Conservation (phyloP, 2,329 filamentous ascomycete genomes). For the Penicillium sp. region DNA sequence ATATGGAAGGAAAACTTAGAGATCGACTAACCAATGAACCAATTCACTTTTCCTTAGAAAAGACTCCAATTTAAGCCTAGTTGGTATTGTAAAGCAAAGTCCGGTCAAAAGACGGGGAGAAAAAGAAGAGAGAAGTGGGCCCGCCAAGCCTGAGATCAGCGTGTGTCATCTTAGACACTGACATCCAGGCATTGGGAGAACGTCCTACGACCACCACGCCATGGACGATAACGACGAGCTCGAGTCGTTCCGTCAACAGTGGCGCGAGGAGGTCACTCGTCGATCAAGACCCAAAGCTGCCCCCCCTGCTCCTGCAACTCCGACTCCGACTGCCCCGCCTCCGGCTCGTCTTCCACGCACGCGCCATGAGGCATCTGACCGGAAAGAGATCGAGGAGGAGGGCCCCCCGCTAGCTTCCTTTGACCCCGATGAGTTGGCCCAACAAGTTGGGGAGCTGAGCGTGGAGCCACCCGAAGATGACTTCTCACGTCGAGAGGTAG, state of each 20-base stretch:
- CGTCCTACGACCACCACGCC: conserved; percentile 10
- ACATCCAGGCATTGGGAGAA: neutral
- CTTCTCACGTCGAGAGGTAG: conserved; percentile 31
- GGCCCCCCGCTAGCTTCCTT: conserved; percentile 25
- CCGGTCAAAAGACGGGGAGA: neutral
- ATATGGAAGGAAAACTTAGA: neutral
- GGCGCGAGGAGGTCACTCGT: conserved; percentile 73
- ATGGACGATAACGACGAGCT: conserved; percentile 65
- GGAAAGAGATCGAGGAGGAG: conserved; percentile 40
- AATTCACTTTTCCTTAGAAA: neutral
- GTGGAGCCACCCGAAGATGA: conserved; percentile 36
- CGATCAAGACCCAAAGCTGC: conserved; percentile 37
- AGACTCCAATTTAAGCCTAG: neutral
- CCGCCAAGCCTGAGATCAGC: neutral
- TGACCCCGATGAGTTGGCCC: conserved; percentile 33
- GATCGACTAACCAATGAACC: neutral
- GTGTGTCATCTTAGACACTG: neutral
- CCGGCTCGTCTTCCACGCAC: conserved; percentile 38
- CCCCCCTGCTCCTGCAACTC: conserved; percentile 10
- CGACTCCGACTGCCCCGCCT: conserved; percentile 21
- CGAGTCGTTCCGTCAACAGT: conserved; percentile 80
- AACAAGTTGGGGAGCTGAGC: conserved; percentile 38
- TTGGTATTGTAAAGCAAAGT: neutral
- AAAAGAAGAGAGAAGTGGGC: neutral
- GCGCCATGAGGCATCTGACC: conserved; percentile 38